Evolutionary conservation across 2,329 filamentous ascomycete species (phyloP), one percentile per base, ranked within the genome.

Genomic region (Epicoccum nigrum): DNA sequence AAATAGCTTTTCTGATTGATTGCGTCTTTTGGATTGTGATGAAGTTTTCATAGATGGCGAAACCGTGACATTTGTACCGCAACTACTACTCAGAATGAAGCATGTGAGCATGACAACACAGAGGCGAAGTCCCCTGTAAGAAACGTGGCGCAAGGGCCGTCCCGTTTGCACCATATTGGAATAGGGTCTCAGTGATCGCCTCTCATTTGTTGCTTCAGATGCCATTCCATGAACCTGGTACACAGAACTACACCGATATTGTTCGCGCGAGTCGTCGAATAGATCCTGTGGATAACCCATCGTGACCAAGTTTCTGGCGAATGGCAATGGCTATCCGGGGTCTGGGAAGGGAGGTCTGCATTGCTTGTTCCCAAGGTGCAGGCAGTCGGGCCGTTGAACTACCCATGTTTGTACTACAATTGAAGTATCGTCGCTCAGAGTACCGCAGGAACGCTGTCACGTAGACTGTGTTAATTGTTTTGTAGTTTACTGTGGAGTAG

Each of bases 201-300:
- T 3, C 23, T 28, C 25, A 39, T 52, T 47, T 12, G 42, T 31
- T 23, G 16, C 16, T 35, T 33, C 31, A 33, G 4, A 12, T 15
- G 25, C 16, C 13, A 19, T 38, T 43, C 49, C 49, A 25, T 13
- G 32, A 43, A 33, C 49, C 49, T 16, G 49, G 49, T 52, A 52
- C 21, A 28, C 21, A 47, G 43, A 40, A 42, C 28, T 13, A 32
- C 11, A 4, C 43, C 43, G 21, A 39, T 32, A 13, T 20, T 16
- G 16, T 23, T 19, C 38, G 37, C 42, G n/a, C 17, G n/a, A 17
- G 19, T 32, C 15, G 6, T 12, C 31, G 37, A n/a, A n/a, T n/a
- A n/a, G n/a, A n/a, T n/a, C n/a, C n/a, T n/a, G n/a, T n/a, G n/a
- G n/a, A n/a, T n/a, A n/a, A 34, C 6, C 15, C 19, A 4, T 38